Percentiles rank a stretch among this genome's conserved stretches.
phyloP scores from a whole-genome alignment of 768 basidiomycete species.

The Lepiota subincarnata region DNA sequence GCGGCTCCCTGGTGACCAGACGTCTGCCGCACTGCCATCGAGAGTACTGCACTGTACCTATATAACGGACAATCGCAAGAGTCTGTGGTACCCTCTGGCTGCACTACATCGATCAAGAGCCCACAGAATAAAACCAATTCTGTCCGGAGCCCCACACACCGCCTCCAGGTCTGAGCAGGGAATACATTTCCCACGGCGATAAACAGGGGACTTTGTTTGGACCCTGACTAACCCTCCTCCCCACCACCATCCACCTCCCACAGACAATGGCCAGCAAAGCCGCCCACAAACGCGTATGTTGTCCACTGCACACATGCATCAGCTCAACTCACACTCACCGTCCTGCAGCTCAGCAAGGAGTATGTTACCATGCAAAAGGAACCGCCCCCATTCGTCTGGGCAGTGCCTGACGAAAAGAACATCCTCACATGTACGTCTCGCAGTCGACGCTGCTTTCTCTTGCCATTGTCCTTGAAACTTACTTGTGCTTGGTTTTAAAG shows the following conservation, averaged over 20 bases:
- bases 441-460: neutral
- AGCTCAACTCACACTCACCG: neutral
- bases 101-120: too few relatives aligned
- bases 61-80: too few relatives aligned
- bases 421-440: conserved; percentile 80
- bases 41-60: too few relatives aligned
- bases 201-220: neutral
- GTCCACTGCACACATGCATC: conserved; percentile 1
- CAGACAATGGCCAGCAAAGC: conserved; percentile 78
- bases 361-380: conserved; percentile 88
- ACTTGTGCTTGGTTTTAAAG: conserved; percentile 33
- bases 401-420: conserved; percentile 95
- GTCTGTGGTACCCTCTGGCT: too few relatives aligned
- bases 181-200: neutral
- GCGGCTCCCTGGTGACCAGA: too few relatives aligned
- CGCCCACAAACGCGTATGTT: conserved; percentile 74
- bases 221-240: conserved; percentile 14
- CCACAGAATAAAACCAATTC: neutral
- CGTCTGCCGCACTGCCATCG: too few relatives aligned
- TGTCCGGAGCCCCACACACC: neutral
- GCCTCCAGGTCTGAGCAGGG: neutral
- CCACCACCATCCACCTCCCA: conserved; percentile 19
- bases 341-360: conserved; percentile 72
- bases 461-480: neutral
- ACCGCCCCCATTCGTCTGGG: conserved; percentile 96